Conservation (phyloP, 225 moss, liverwort and hornwort genomes). For the Takakia lepidozioides region DNA sequence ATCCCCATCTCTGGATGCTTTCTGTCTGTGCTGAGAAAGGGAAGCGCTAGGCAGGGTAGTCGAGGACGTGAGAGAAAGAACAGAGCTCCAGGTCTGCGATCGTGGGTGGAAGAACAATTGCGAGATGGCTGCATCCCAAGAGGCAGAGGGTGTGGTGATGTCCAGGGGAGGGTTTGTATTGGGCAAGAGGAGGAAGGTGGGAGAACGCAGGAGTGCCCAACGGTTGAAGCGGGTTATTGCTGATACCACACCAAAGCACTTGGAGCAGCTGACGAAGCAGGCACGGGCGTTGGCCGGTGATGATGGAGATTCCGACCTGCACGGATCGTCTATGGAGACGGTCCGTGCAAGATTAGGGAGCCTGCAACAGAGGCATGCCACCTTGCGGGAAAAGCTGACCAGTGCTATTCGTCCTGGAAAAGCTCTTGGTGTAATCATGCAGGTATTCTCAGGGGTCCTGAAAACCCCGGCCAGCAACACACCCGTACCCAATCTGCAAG, state of each 20-base stretch:
- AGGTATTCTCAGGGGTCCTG: conserved; percentile 15
- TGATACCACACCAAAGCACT: conserved; percentile 69
- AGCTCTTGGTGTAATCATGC: conserved; percentile 23
- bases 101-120: no score
- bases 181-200: conserved; percentile 65
- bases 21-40: no score
- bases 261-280: conserved; percentile 88
- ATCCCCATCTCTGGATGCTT: no score
- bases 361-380: conserved; percentile 47
- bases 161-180: no score
- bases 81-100: no score
- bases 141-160: no score
- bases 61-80: no score
- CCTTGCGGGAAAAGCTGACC: conserved; percentile 52
- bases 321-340: conserved; percentile 35
- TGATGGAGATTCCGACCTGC: conserved; percentile 33
- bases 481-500: no score
- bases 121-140: no score
- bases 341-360: conserved; percentile 47
- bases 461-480: background rate
- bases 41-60: no score
- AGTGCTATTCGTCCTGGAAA: conserved; percentile 25
- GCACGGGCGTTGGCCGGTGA: conserved; percentile 72
- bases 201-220: conserved; percentile 66
- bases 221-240: conserved; percentile 75